These are phyloP conservation scores for Aleurites moluccanus DNA, from an alignment of 441 rosid genomes.

Conservation along the genomic window DNA sequence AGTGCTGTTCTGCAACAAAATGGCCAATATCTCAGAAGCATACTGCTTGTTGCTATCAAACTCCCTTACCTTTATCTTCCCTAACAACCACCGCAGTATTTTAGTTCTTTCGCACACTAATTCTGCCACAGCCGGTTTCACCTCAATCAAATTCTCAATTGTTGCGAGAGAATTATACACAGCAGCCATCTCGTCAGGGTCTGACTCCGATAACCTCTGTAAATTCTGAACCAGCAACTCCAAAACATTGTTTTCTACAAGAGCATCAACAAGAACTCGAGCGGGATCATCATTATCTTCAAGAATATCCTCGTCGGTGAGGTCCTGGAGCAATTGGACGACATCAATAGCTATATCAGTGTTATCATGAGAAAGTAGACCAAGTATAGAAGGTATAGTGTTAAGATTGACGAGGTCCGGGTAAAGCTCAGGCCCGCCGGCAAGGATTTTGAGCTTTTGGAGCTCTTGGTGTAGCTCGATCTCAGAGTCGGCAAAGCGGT, in stretches of 20 bases:
- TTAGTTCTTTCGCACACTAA: slow-evolving; percentile 88
- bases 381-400: slow-evolving; percentile 72
- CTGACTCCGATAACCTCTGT: slow-evolving; percentile 72
- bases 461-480: slow-evolving; percentile 90
- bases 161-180: slow-evolving; percentile 75
- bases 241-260: slow-evolving; percentile 83
- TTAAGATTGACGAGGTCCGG: slow-evolving; percentile 79
- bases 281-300: slow-evolving; percentile 95
- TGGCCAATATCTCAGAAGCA: slow-evolving; percentile 90
- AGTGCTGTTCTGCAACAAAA: slow-evolving; percentile 75
- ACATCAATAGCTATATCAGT: slow-evolving; percentile 89
- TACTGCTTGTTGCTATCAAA: slow-evolving; percentile 92
- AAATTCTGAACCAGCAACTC: slow-evolving; percentile 92
- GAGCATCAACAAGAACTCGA: slow-evolving; percentile 58
- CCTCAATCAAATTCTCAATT: slow-evolving; percentile 94
- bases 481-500: slow-evolving; percentile 88
- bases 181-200: slow-evolving; percentile 82
- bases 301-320: slow-evolving; percentile 86
- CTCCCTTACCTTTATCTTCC: slow-evolving; percentile 80
- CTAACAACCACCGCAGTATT: slow-evolving; percentile 71
- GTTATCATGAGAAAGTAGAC: slow-evolving; percentile 82
- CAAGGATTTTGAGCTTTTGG: slow-evolving; percentile 83
- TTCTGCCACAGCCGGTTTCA: slow-evolving; percentile 91
- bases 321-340: slow-evolving; percentile 82
- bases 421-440: slow-evolving; percentile 95